Base-by-base conservation (phyloP, 169 alveolate species). In the Fabrea salina region DNA sequence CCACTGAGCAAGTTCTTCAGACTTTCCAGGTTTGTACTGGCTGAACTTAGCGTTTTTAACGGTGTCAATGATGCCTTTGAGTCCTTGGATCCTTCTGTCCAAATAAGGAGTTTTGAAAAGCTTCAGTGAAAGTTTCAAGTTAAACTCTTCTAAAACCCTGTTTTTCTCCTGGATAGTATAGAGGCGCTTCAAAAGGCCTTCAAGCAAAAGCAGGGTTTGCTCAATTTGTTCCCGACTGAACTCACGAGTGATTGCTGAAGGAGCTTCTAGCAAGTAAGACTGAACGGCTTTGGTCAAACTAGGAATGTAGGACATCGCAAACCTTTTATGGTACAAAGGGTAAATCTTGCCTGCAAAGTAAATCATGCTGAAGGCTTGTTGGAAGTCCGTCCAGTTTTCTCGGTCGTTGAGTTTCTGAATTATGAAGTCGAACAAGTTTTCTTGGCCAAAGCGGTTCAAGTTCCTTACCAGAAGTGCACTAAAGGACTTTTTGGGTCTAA, bases 11-110 rank as follows among this genome's bases (percentile, higher is more conserved):
- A 93, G 66, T 68, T 78, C 50, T 25, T 75, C 37, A 8, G 35
- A 47, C 5, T 66, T 51, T 3, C 68, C 30, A 6, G 67, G 64
- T 35, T 66, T 79, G 22, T 44, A 71, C 0, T 53, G 51, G 32
- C 61, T 58, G 50, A 32, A 53, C 71, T 57, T 76, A 25, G 72
- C 43, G 61, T 57, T 77, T 43, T 70, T 75, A 6, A 86, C 51
- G 27, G 82, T 58, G n/a, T 82, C 85, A 50, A 74, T 58, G 66
- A 91, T 79, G 1, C 80, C 76, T 44, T 86, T 83, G n/a, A 91
- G 72, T 39, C 96, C 96, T 51, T 91, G 84, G 8, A 91, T 80
- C 67, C 86, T 83, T 64, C 92, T 82, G 56, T 88, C 93, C 19
- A 91, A 64, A 64, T 82, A 88, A 13, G 84, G 82, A 32, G 91